Evolutionary conservation across 495 filamentous ascomycete species (phyloP), one percentile per base, ranked within the genome.

Genomic region (Aspergillus baeticus): DNA sequence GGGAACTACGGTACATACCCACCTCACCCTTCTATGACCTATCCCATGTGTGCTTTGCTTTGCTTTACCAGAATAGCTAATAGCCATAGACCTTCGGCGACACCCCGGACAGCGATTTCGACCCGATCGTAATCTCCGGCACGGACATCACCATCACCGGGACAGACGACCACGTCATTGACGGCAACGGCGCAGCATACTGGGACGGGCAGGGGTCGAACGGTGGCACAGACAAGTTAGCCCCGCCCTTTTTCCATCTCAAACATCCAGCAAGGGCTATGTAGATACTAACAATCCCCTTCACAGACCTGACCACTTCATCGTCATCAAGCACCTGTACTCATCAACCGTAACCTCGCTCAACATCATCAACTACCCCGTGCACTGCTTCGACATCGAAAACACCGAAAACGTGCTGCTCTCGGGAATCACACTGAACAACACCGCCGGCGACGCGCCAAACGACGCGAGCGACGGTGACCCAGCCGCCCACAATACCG

Each of bases 191-290:
- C 34, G 58, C 57, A 15, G 64, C 65, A 7, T 80, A 74, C 60
- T 80, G 77, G 77, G 77, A 80, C 51, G 77, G 77, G 10, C 51
- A 73, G 39, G 77, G 77, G n/a, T 72, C 68, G 13, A 78, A 79
- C 52, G 74, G 74, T n/a, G 76, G 76, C 14, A 55, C 65, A 23
- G 61, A 64, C 33, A 77, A 77, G 71, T 63, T 29, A 29, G 4
- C 26, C 26, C 8, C 26, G n/a, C 29, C 42, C 36, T 37, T 17
- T 45, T 10, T 5, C 29, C 17, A 26, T 35, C 35, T 23, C 13
- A 20, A 4, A 29, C n/a, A 2, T 34, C 45, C 26, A 15, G 20
- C 47, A n/a, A 6, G 31, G 14, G 7, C 10, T 14, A 38, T 38
- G 14, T 17, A 20, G 33, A 15, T 20, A 51, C 29, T 38, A 35